phyloP scores from a whole-genome alignment of 164 flowering plant genomes.

The Chimonanthus praecox region DNA sequence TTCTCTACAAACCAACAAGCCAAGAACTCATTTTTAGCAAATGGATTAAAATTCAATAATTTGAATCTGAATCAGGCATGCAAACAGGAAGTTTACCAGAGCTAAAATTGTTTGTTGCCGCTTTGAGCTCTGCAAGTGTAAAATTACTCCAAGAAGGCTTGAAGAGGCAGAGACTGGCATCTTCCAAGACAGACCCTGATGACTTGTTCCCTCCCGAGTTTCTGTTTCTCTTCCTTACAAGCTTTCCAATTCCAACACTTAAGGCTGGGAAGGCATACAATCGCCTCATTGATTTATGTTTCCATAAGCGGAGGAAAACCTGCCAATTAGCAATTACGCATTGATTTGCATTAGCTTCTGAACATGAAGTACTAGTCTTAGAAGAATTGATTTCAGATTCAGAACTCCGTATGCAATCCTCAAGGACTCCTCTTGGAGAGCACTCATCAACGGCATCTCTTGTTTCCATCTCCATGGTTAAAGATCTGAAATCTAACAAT shows the following conservation, averaged over 20 bases:
- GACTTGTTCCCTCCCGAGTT: constrained; percentile 32
- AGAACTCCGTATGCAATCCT: constrained; percentile 34
- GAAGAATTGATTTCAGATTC: constrained; percentile 28
- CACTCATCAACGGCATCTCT: constrained; percentile 3
- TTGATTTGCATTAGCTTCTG: constrained; percentile 17
- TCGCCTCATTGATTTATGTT: constrained; percentile 36
- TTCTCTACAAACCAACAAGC: constrained; percentile 35
- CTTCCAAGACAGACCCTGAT: constrained; percentile 22
- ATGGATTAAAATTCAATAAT: neutral
- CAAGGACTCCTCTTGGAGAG: constrained; percentile 56
- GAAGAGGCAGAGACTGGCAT: constrained; percentile 34
- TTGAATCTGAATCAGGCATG: neutral
- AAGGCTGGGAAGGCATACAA: constrained; percentile 39
- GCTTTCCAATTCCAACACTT: constrained; percentile 26
- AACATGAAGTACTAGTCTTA: constrained; percentile 45
- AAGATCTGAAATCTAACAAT: constrained; percentile 14
- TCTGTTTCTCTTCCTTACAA: constrained; percentile 31
- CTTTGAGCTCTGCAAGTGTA: constrained; percentile 53
- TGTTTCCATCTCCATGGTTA: constrained; percentile 20
- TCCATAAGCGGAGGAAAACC: constrained; percentile 41
- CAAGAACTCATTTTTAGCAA: no score
- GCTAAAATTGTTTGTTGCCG: constrained; percentile 70
- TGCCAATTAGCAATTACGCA: constrained; percentile 36
- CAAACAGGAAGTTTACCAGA: constrained; percentile 33
- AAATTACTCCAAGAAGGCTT: constrained; percentile 64